Base-by-base conservation (phyloP, 2,329 filamentous ascomycete genomes). In the Alternaria metachromatica region DNA sequence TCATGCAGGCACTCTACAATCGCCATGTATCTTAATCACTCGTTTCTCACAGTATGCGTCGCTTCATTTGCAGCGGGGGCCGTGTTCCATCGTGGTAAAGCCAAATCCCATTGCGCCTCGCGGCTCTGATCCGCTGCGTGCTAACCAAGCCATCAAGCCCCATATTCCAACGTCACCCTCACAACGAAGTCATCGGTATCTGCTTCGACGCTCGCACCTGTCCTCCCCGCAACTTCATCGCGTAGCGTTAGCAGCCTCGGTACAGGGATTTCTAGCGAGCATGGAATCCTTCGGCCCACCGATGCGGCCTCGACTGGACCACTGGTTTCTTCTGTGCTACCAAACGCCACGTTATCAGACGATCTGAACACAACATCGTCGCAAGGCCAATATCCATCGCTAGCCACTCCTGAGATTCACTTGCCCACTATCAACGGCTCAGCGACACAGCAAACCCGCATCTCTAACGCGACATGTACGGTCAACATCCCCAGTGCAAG, bases 401-500 rank as follows among this genome's bases (percentile, higher is more conserved):
- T 59, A 46, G 18, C 53, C 12, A 64, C 61, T 37, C 23, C 45
- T 48, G 13, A 28, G 8, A 49, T 41, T 11, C 1, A 25, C 15
- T 15, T 37, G 5, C 21, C 37, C 4, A 18, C 41, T 23, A 48
- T 33, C 28, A 53, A 61, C 23, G 41, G 33, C 13, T 49, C 62
- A 4, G 30, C 41, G 25, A 30, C 21, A 10, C 43, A 55, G n/a
- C 60, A 55, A 28, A 72, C 67, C 11, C 62, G 30, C 37, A 44
- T 21, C 13, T 58, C 56, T 20, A 69, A 71, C 46, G 66, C 69
- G 56, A 58, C 72, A 55, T 80, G 78, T 50, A 79, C 74, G 5
- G 65, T 80, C 43, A 76, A 80, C 45, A 70, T 80, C 28, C 74
- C 73, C n/a, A 71, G 56, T 50, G 78, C 76, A 15, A 74, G 63